Evolutionary conservation across 2,329 filamentous ascomycete species (phyloP).

Genomic region (Penicillium brasilianum): DNA sequence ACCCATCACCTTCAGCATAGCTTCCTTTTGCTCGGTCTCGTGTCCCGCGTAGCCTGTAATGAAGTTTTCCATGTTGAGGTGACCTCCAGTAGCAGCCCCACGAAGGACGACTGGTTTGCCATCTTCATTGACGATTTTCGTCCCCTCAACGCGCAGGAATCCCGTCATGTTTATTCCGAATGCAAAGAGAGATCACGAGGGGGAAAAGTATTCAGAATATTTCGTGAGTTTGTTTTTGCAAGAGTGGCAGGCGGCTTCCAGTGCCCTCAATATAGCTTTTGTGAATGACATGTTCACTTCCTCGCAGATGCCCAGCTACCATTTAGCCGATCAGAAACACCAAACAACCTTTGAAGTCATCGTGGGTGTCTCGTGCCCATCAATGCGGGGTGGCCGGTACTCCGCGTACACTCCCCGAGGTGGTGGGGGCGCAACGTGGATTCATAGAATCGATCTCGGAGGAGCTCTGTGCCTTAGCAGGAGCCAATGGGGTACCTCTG

Average conservation of each 20-base stretch:
- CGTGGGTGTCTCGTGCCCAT: background rate
- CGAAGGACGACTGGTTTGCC: background rate
- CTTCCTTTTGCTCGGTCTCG: conserved; percentile 58
- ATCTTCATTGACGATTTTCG: background rate
- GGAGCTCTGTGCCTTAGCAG: background rate
- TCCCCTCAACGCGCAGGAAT: background rate
- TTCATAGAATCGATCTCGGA: background rate
- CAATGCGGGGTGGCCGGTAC: background rate
- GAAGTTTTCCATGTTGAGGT: conserved; percentile 59
- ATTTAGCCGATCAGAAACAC: background rate
- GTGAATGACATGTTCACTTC: background rate
- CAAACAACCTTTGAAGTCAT: background rate
- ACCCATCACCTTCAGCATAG: conserved; percentile 58
- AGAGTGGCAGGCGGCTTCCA: background rate
- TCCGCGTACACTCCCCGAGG: background rate
- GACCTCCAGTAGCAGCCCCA: background rate
- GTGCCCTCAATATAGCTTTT: background rate
- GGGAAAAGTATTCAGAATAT: background rate
- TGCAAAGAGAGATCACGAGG: background rate
- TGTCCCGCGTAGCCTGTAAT: conserved; percentile 64
- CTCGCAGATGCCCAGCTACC: background rate
- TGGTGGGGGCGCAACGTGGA: background rate
- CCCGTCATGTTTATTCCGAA: background rate
- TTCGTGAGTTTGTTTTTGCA: background rate
- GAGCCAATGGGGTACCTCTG: background rate